Base-by-base conservation (phyloP, 257 asterid species). In the Linaria vulgaris region DNA sequence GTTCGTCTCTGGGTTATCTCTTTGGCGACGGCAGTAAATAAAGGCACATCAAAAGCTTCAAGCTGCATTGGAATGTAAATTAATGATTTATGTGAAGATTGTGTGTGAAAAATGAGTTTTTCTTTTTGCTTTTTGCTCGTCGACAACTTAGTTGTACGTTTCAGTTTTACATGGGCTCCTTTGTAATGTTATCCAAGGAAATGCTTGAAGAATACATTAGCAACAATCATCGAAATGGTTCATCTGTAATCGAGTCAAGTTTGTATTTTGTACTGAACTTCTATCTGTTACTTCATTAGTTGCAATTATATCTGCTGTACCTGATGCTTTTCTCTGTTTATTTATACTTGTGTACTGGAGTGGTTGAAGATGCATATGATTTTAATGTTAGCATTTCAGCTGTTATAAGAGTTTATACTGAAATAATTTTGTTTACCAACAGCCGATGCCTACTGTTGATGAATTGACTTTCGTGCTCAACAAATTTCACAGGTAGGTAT, bases 1-100 rank as follows among this genome's bases (percentile, higher is more conserved):
- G 78, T 72, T 81, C 85, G 48, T 84, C 91, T 59, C 66, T 84
- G 78, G 85, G 65, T 54, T 84, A 84, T 78, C 76, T 84, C 68
- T 84, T 84, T 58, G 86, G 88, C 20, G 83, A 82, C 55, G 79
- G 83, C 38, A 73, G 78, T 77, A 76, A 65, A 52, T 81, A 51
- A 39, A 76, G 37, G 22, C 64, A 43, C 50, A 19, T 34, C 50
- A 47, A 58, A 61, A 13, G 27, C 62, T 47, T 53, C 67, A 51
- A 16, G 63, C 52, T 67, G 50, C 55, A 24, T 1, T 23, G 9
- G 20, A 30, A 56, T 37, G 67, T 70, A 64, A 50, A 23, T 64
- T 3, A 60, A 24, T 59, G 12, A 11, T 12, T 46, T 24, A 43
- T 47, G 54, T 37, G 9, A 72, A 24, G 60, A 39, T 37, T 62